phyloP scores from a whole-genome alignment of 2,329 filamentous ascomycete species.

The Beauveria sp. region DNA sequence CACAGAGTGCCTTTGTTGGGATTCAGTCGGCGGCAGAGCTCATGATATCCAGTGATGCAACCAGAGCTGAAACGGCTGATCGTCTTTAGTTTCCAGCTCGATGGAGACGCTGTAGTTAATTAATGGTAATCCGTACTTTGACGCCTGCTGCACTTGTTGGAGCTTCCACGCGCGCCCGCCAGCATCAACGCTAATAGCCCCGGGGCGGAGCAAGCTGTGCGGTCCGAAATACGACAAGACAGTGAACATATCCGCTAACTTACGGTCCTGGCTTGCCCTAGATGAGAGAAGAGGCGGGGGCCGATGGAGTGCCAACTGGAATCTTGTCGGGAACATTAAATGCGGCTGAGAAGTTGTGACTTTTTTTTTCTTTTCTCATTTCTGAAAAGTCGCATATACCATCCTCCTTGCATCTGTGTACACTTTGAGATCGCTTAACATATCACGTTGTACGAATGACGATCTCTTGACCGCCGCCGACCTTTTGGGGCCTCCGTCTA shows the following conservation, averaged over 20 bases:
- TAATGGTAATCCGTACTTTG: too few relatives aligned
- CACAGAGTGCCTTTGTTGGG: too few relatives aligned
- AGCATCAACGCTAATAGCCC: not conserved
- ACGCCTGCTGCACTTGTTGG: too few relatives aligned
- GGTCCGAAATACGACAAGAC: conserved; percentile 2
- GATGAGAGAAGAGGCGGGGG: not conserved
- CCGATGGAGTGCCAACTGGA: not conserved
- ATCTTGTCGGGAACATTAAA: not conserved
- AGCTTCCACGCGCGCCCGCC: not conserved
- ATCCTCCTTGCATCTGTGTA: not conserved
- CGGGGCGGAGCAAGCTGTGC: not conserved
- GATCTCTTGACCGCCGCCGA: not conserved
- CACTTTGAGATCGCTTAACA: not conserved
- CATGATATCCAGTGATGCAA: not conserved
- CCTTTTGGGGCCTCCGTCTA: not conserved
- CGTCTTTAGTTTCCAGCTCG: not conserved
- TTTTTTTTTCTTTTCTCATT: not conserved
- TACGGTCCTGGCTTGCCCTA: too few relatives aligned
- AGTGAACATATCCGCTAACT: too few relatives aligned
- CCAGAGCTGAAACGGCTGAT: not conserved
- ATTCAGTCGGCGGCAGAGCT: not conserved
- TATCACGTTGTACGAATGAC: not conserved
- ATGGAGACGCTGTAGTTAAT: not conserved
- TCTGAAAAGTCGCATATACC: not conserved
- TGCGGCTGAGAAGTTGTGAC: not conserved